Evolutionary conservation across 2,329 filamentous ascomycete genomes (phyloP), one percentile per base, ranked within the genome.

Genomic region (Juglanconis juglandina): DNA sequence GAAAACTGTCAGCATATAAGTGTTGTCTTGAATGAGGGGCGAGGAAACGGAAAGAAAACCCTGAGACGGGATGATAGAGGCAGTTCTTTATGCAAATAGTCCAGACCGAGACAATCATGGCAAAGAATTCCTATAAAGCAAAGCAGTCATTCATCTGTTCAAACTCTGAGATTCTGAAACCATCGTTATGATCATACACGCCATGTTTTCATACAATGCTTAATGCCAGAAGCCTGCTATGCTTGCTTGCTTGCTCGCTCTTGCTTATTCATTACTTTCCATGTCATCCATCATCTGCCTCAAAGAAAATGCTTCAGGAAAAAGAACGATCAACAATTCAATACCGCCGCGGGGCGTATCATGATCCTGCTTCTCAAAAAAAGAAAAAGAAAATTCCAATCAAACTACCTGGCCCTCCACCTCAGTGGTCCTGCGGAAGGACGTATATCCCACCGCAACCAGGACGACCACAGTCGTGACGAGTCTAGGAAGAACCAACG

Each of bases 401-500:
- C 35, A 59, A 39, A 41, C 50, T 42, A 58, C 46, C 32, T 39
- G 51, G n/a, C 24, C 30, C 47, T 56, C 49, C 35, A 48, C 13
- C 34, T 41, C 50, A 13, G 46, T 33, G 3, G 8, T n/a, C 5
- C 54, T 62, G 59, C 39, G 53, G n/a, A 55, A 53, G 47, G 48
- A 59, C 48, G 44, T 39, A 47, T 58, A 50, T 34, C 60, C 56
- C 39, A 62, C 42, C 34, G 56, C 62, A 52, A 56, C 44, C 46
- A 64, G 34, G 53, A 54, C 62, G 37, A 62, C 53, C 50, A 39
- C 57, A 39, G 62, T 57, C 42, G 60, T 57, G 53, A 62, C 53
- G 52, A 62, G 60, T 62, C 62, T 64, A 62, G 54, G 34, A 56
- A 55, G 39, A 54, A 58, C 58, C 42, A 53, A 34, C 61, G 61